Conservation (phyloP, 2,329 filamentous ascomycete genomes). For the Ophiostoma ulmi region DNA sequence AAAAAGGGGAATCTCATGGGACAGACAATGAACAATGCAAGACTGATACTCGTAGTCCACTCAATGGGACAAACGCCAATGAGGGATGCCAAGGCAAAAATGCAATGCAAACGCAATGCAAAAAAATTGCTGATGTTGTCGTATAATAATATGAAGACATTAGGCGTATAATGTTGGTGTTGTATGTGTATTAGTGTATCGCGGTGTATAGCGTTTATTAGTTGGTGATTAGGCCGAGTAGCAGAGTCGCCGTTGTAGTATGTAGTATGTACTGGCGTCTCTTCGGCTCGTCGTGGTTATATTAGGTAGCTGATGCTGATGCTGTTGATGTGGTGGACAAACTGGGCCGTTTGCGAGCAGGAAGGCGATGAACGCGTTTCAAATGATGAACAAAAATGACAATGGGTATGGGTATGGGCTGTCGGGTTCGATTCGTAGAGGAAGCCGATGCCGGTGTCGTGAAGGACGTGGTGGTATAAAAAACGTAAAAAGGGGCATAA, state of each 20-base stretch:
- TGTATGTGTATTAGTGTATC: constrained; percentile 12
- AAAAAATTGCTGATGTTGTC: constrained; percentile 3
- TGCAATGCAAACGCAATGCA: not conserved
- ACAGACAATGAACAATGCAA: not conserved
- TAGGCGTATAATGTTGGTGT: not conserved
- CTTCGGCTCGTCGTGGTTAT: not conserved
- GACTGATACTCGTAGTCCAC: not conserved
- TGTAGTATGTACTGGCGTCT: not conserved
- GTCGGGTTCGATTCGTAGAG: not conserved
- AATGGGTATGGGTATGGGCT: not conserved
- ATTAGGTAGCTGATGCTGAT: not conserved
- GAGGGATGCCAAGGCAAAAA: not conserved
- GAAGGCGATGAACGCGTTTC: not conserved
- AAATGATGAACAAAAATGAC: not conserved
- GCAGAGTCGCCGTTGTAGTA: not conserved
- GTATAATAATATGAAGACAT: not conserved
- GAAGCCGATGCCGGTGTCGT: constrained; percentile 1
- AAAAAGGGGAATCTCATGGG: not conserved
- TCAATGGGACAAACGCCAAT: not conserved
- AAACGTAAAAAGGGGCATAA: constrained; percentile 9
- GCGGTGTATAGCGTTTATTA: constrained; percentile 6
- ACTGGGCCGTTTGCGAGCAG: not conserved
- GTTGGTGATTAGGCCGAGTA: constrained; percentile 7
- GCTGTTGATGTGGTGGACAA: not conserved
- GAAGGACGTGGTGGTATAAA: constrained; percentile 17